A percentile compares a stretch with the other conserved stretches of the same genome.
Conservation (phyloP, 2,329 filamentous ascomycete species). For the Colletotrichum costaricense region DNA sequence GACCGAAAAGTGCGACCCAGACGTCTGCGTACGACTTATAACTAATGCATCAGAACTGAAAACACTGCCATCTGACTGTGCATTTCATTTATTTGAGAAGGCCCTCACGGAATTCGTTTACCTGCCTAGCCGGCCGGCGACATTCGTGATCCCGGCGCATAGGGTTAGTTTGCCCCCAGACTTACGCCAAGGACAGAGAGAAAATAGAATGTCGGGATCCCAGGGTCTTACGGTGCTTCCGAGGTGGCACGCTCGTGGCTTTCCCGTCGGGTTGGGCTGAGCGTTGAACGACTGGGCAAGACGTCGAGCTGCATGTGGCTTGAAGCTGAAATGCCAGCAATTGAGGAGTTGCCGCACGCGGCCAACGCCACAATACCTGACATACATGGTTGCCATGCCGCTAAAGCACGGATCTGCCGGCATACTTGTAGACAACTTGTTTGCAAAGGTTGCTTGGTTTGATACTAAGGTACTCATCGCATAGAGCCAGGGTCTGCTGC, state of each 20-base stretch:
- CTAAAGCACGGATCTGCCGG: background rate
- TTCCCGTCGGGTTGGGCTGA: background rate
- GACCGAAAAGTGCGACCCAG: background rate
- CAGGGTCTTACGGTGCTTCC: background rate
- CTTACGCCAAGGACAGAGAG: background rate
- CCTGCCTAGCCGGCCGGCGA: background rate
- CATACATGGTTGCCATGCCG: background rate
- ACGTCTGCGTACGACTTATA: background rate
- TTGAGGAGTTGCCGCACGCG: background rate
- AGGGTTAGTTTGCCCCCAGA: background rate
- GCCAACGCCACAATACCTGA: background rate
- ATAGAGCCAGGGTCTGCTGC: background rate
- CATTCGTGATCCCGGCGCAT: constrained; percentile 1
- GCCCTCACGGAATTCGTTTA: background rate
- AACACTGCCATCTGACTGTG: background rate
- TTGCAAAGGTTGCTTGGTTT: background rate
- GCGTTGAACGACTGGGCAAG: background rate
- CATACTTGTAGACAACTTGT: background rate
- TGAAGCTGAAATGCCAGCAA: constrained; percentile 6
- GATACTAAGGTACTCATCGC: background rate
- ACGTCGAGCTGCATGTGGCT: background rate
- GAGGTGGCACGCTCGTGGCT: background rate
- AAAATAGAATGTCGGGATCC: background rate
- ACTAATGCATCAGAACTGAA: background rate
- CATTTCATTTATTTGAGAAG: background rate